A percentile compares a stretch with the other conserved stretches of the same genome.
These are phyloP conservation scores for Nasturtium officinale DNA, from an alignment of 345 rosid genomes.

Conservation along the genomic window DNA sequence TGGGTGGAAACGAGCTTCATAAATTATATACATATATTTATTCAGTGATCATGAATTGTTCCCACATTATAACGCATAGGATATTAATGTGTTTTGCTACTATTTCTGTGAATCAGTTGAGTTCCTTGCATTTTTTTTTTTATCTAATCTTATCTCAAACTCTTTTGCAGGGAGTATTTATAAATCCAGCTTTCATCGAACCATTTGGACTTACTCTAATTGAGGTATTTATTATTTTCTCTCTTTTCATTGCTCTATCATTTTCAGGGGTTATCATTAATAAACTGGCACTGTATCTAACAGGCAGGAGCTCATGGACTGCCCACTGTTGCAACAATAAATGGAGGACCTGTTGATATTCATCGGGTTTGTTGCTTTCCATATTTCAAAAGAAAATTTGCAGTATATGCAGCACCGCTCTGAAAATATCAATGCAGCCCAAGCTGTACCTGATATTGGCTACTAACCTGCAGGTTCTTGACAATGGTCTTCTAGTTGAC, in stretches of 20 bases:
- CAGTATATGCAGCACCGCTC: neutral
- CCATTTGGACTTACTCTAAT: slow-evolving; percentile 90
- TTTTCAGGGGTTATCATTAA: neutral
- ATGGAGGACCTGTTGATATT: slow-evolving; percentile 94
- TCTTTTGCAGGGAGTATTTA: slow-evolving; percentile 75
- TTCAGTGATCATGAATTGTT: slow-evolving; percentile 6
- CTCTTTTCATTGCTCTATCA: slow-evolving; percentile 9
- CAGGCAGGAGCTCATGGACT: slow-evolving; percentile 92
- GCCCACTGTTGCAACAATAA: slow-evolving; percentile 86
- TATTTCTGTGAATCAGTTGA: neutral
- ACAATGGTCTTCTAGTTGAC: slow-evolving; percentile 79
- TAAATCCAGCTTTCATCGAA: slow-evolving; percentile 90
- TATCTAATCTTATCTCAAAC: slow-evolving; percentile 8
- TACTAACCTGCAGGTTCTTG: slow-evolving; percentile 57
- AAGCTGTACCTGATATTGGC: slow-evolving; percentile 9
- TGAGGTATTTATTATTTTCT: slow-evolving; percentile 56
- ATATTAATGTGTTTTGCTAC: neutral
- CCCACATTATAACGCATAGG: neutral
- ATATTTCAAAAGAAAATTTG: neutral
- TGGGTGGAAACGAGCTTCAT: neutral
- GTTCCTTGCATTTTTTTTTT: slow-evolving; percentile 3
- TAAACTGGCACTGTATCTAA: slow-evolving; percentile 15
- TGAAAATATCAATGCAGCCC: neutral
- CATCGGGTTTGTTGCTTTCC: slow-evolving; percentile 50
- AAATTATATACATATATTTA: neutral